Percentiles rank a stretch among this genome's conserved stretches.
phyloP scores from a whole-genome alignment of 2,329 filamentous ascomycete species.

The Talaromyces sp. region DNA sequence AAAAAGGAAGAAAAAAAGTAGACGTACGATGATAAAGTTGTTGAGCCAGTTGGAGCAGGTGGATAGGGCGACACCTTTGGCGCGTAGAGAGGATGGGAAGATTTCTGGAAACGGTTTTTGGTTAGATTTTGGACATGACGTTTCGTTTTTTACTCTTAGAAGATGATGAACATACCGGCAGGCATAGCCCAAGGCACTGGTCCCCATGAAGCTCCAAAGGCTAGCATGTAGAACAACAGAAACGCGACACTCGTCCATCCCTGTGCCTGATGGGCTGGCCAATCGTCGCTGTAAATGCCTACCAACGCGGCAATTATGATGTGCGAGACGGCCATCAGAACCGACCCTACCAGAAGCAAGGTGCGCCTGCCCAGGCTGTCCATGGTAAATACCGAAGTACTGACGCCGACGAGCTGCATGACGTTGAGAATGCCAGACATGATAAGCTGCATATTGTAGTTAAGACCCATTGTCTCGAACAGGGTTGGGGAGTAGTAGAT shows the following conservation, averaged over 20 bases:
- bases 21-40: conserved; percentile 54
- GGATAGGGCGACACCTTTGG: conserved; percentile 62
- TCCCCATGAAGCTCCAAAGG: conserved; percentile 57
- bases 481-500: conserved; percentile 59
- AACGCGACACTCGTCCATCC: conserved; percentile 55
- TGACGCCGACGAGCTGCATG: conserved; percentile 42
- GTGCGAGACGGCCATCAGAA: conserved; percentile 43
- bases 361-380: conserved; percentile 44
- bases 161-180: no score
- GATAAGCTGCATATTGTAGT: conserved; percentile 45
- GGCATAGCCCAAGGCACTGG: conserved; percentile 45
- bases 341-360: conserved; percentile 42
- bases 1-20: not conserved
- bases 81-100: conserved; percentile 56
- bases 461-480: conserved; percentile 47
- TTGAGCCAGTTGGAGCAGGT: conserved; percentile 61
- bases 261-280: conserved; percentile 45
- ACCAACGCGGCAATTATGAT: conserved; percentile 52
- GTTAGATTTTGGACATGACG: no score
- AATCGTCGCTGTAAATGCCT: conserved; percentile 47
- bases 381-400: conserved; percentile 45
- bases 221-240: conserved; percentile 57
- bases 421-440: conserved; percentile 52
- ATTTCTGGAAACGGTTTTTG: conserved; percentile 45
- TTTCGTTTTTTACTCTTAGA: no score